Evolutionary conservation across 345 rosid species (phyloP), one percentile per base, ranked within the genome.

Genomic region (Gynandropsis gynandra): DNA sequence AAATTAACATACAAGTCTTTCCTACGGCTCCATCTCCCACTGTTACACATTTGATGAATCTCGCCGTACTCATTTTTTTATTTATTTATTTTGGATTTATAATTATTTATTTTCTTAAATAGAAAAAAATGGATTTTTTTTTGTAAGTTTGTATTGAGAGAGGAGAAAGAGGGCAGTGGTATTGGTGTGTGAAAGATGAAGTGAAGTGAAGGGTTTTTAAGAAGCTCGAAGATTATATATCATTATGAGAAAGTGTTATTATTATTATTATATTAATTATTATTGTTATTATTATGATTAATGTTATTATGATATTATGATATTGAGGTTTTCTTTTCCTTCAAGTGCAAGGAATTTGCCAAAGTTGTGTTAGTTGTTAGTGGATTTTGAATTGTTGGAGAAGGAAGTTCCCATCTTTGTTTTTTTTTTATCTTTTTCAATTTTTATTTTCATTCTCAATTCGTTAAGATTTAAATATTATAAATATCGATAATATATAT

Each of bases 21-120:
- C 92, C 93, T 24, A 83, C 93, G 0, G 88, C 88, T 42, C 94
- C 94, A 68, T 84, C 94, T 13, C 94, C 94, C 1, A 84, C 80
- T 1, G 94, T 84, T 12, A 84, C 94, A 51, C 88, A 83, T 76
- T 83, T 83, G 68, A 83, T 78, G 61, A 78, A 83, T 55, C 88
- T 80, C 41, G 93, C 65, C 11, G 85, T 78, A 46, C 74, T 83
- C 93, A 83, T 83, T 45, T 54, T 50, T 60, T 50, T 21, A 16
- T 37, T 43, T 45, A n/a, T 38, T 37, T 10, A 11, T 11, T 12
- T 10, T 31, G 16, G n/a, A 38, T 29, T 42, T 15, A 14, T 20
- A 38, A 37, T 36, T 7, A 0, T 7, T 16, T 61, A 27, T 19
- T 6, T 49, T 19, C 34, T 48, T 50, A n/a, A n/a, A n/a, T n/a